Evolutionary conservation across 2,329 filamentous ascomycete genomes (phyloP).

Genomic region (Spiromastix sp.): DNA sequence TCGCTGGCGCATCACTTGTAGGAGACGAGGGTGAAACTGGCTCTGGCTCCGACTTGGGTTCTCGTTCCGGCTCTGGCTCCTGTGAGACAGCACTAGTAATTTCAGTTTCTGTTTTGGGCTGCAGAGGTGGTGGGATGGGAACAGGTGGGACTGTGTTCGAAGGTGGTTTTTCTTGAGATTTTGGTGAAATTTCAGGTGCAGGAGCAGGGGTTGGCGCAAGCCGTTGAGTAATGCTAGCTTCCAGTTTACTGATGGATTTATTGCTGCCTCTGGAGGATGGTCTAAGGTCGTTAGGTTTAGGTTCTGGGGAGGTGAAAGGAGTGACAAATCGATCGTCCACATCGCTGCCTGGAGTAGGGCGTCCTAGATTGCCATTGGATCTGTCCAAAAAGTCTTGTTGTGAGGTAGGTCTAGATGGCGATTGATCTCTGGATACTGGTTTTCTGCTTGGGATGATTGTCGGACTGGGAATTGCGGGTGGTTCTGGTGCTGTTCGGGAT

Average conservation of each 20-base stretch:
- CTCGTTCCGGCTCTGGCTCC: background rate
- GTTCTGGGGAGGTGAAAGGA: conserved; percentile 25
- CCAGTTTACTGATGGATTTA: conserved; percentile 10
- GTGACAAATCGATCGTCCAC: conserved; percentile 22
- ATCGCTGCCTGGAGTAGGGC: conserved; percentile 21
- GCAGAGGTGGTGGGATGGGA: background rate
- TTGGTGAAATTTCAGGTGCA: background rate
- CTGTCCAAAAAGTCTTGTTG: conserved; percentile 1
- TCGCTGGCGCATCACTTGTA: conserved; percentile 10
- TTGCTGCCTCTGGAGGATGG: conserved; percentile 24
- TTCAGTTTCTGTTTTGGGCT: background rate
- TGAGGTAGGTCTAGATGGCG: background rate
- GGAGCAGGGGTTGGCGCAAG: background rate
- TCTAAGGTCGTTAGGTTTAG: conserved; percentile 22
- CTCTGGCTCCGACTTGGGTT: no score
- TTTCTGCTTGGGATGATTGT: no score
- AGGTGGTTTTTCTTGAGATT: no score
- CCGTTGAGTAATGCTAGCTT: background rate
- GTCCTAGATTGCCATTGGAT: conserved; percentile 17
- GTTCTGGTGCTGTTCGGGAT: no score
- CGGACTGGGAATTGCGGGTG: no score
- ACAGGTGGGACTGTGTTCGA: no score
- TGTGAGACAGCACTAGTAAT: background rate
- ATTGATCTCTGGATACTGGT: no score
- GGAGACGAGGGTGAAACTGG: background rate